Base-by-base conservation (phyloP, 768 basidiomycete genomes). In the Suillus paluster region DNA sequence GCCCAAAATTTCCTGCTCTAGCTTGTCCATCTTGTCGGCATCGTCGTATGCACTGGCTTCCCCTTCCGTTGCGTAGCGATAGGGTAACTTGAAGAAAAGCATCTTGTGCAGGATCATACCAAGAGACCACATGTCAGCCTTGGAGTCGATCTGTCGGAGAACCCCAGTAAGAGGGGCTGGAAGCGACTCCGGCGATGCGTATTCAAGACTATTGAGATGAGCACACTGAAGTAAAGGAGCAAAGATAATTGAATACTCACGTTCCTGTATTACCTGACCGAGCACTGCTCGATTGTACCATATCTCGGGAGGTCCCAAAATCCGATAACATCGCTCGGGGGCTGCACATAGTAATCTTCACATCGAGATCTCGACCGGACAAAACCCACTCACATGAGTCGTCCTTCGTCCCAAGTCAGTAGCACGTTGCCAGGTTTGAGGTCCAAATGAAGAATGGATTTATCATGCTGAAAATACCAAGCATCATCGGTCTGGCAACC, bases 201-300 rank as follows among this genome's bases (percentile, higher is more conserved):
- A 96, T 78, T 97, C 95, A 57, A 97, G 80, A 1, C 91, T 92
- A 57, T 34, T 21, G 15, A 5, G 45, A 54, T 17, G 23, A 17
- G 3, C 21, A 30, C 2, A 5, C 17, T 38, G 23, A 36, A 25
- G 25, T 63, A 7, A 66, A n/a, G 33, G 38, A 61, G 34, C 42
- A 33, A 11, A 48, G 39, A 9, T 46, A 30, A 30, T 21, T 39
- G 59, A 39, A n/a, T 4, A 83, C 91, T 71, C 68, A 92, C 86
- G 96, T 98, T 70, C 96, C 96, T 11, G 96, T 97, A 68, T 95
- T 94, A n/a, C 96, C 96, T 3, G 92, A 91, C 25, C 96, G 84
- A 17, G 81, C 76, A 14, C 86, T 78, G 19, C 85, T 81, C 7
- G 86, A 83, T 54, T 87, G 83, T 19, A 96, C 79, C 91, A 94